These are phyloP conservation scores for Quercus cerris DNA, from an alignment of 306 rosid species.

Conservation along the genomic window DNA sequence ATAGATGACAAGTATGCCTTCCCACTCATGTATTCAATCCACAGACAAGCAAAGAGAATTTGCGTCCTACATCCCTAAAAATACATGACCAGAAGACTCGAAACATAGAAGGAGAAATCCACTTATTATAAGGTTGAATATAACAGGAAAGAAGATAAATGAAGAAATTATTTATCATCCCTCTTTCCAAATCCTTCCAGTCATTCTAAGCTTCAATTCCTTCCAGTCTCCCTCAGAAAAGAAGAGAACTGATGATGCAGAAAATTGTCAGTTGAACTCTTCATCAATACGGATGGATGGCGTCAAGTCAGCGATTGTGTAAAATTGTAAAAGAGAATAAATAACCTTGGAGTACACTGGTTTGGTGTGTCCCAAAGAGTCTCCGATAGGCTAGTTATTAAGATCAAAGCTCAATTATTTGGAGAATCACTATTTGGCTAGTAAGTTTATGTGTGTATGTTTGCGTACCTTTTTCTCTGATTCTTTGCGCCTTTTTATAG, in stretches of 20 bases:
- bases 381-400: accelerated
- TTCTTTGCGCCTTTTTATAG: too few relatives aligned
- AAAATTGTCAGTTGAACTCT: too few relatives aligned
- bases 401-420: too few relatives aligned
- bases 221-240: constrained; percentile 70
- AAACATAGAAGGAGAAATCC: constrained; percentile 27
- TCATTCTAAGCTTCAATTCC: constrained; percentile 69
- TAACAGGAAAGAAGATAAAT: too few relatives aligned
- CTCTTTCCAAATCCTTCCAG: constrained; percentile 81
- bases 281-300: too few relatives aligned
- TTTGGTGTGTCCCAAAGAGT: too few relatives aligned
- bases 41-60: constrained; percentile 69
- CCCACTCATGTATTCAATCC: constrained; percentile 41
- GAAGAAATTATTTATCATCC: background rate
- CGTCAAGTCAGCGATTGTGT: too few relatives aligned
- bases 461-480: too few relatives aligned
- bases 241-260: constrained; percentile 25
- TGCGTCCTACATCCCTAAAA: constrained; percentile 53
- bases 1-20: constrained; percentile 17
- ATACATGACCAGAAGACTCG: constrained; percentile 39
- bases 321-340: too few relatives aligned
- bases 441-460: too few relatives aligned
- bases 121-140: constrained; percentile 25
- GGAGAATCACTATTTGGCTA: too few relatives aligned
- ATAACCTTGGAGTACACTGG: too few relatives aligned